Base-by-base conservation (phyloP, 2,329 filamentous ascomycete genomes). In the Colletotrichum neosansevieriae region DNA sequence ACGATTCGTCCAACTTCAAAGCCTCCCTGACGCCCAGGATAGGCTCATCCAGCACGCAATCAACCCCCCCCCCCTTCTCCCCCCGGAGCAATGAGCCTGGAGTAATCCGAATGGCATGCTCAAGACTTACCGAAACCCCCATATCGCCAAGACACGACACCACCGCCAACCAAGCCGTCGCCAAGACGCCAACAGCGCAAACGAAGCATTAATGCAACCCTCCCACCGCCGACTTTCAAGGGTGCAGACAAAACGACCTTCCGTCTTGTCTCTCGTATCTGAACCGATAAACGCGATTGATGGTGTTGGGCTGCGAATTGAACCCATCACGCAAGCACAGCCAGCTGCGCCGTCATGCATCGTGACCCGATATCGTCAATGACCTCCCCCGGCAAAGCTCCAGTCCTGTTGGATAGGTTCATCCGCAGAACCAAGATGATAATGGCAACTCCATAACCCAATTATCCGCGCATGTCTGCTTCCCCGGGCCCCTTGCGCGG, bases 121-220 rank as follows among this genome's bases (percentile, higher is more conserved):
- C 36, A 19, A 50, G 19, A 58, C 36, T 64, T 21, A 53, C 38
- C 45, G 34, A 40, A 21, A 15, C n/a, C 45, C 58, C 51, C 32
- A 40, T 34, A 53, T 63, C 19, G 53, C 19, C 51, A 58, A 63
- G 36, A 32, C 13, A 49, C 5, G 36, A 32, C 13, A 49, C 5
- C 9, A 45, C 29, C 38, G 51, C 49, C 51, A 40, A 38, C 21
- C 34, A 45, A 38, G 49, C 36, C 29, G 59, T 51, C 51, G 64
- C 64, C 64, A 67, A 67, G 64, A 21, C 60, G 64, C 64, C 60
- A 67, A 58, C 45, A 13, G n/a, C 51, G 45, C 42, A 47, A 45
- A 53, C 45, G 29, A 67, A 49, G 60, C 53, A 17, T 36, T 17
- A 42, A 47, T 67, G 53, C 47, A 67, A 64, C 64, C 60, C 44